These are phyloP conservation scores for Diaporthe vaccinii DNA, from an alignment of 2,329 filamentous ascomycete species.

Conservation along the genomic window DNA sequence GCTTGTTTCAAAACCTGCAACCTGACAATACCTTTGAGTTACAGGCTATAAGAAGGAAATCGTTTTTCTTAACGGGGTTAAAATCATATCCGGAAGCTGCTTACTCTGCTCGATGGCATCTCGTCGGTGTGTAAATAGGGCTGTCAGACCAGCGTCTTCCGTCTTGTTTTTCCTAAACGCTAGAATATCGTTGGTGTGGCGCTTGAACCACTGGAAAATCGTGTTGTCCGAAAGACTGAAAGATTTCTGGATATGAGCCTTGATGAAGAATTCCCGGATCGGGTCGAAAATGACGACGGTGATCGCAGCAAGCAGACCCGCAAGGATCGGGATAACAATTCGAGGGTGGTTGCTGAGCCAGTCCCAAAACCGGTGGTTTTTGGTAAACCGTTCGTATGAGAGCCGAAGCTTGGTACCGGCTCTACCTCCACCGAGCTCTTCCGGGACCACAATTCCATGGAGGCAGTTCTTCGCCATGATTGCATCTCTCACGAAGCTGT, in stretches of 20 bases:
- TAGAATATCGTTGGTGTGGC: conserved; percentile 76
- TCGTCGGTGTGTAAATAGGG: conserved; percentile 90
- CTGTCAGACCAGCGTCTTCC: conserved; percentile 78
- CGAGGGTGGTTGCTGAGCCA: conserved; percentile 90
- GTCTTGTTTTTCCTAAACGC: conserved; percentile 68
- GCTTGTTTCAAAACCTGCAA: too few relatives aligned
- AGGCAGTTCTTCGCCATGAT: conserved; percentile 94
- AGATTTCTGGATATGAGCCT: conserved; percentile 84
- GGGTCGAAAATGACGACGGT: conserved; percentile 95
- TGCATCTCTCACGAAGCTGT: conserved; percentile 78
- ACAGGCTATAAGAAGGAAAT: too few relatives aligned
- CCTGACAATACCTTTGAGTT: too few relatives aligned
- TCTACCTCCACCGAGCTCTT: conserved; percentile 80
- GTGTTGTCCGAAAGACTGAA: conserved; percentile 81
- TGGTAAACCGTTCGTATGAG: conserved; percentile 85
- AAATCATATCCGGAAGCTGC: too few relatives aligned
- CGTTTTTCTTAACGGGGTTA: too few relatives aligned
- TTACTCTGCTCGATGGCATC: conserved; percentile 79
- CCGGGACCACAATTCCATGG: conserved; percentile 82
- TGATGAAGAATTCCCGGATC: conserved; percentile 93
- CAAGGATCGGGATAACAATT: conserved; percentile 86
- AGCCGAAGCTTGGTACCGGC: conserved; percentile 82
- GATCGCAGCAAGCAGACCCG: conserved; percentile 83
- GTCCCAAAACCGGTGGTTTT: conserved; percentile 84
- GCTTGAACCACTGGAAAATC: conserved; percentile 85